Base-by-base conservation (phyloP, 768 basidiomycete species). In the Baorangia bicolor region DNA sequence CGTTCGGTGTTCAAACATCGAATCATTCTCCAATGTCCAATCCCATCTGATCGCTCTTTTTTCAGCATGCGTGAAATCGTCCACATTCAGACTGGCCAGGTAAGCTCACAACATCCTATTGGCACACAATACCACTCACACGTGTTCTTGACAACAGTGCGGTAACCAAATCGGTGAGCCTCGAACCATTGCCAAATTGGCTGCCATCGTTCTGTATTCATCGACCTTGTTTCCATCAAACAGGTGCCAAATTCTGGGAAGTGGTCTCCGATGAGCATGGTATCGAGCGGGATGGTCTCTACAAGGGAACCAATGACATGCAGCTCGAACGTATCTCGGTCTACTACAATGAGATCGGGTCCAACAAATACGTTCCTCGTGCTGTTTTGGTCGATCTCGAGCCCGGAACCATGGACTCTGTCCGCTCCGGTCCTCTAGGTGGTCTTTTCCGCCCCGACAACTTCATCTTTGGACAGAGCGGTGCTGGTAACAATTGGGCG, bases 401-500 rank as follows among this genome's bases (percentile, higher is more conserved):
- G 79, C 96, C 97, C 38, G 97, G 96, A 61, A 94, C 92, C 49
- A 93, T 94, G 92, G 92, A 94, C 71, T 90, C 92, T 57, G 86
- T 94, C 57, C 90, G 90, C 75, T 88, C 89, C 49, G 92, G 92
- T 49, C 91, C 93, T 64, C 83, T 96, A 51, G 94, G 95, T 69
- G 77, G 78, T 61, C 86, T 98, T 61, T 98, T 97, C 91, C 88
- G 93, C 66, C 95, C 95, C 35, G 95, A 97, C 78, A 98, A 97
- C 83, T 96, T 96, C 69, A 94, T 98, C 68, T 97, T 95, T 62
- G 96, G 94, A 53, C 96, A 98, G 77, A 94, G 87, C 74, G 94
- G 94, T 77, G 96, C 94, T 65, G 95, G 96, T 70, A 98, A 99
- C 86, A 98, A 98, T 80, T 98, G 97, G 97, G 96, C 97, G 23